A percentile compares a stretch with the other conserved stretches of the same genome.
Conservation (phyloP, 345 rosid species). For the Boechera stricta region DNA sequence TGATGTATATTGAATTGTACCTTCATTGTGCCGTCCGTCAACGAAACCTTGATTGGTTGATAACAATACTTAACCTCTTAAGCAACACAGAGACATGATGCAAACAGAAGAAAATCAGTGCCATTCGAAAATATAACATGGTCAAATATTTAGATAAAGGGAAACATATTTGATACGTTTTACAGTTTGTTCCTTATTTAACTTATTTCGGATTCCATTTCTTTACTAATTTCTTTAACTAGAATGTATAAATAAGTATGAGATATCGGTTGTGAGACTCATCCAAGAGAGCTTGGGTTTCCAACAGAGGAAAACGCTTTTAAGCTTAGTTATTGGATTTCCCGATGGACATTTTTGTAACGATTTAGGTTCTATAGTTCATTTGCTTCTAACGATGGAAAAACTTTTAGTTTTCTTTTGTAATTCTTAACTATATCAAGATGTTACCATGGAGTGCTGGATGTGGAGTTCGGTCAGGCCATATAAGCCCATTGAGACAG, state of each 20-base stretch:
- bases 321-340: slow-evolving; percentile 9
- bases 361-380: not conserved
- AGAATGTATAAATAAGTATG: not conserved
- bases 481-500: slow-evolving; percentile 84
- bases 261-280: not conserved
- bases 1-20: slow-evolving; percentile 46
- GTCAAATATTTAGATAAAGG: not conserved
- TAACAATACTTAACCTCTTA: slow-evolving; percentile 92
- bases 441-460: slow-evolving; percentile 85
- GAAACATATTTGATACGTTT: not conserved
- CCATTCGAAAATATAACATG: slow-evolving; percentile 12
- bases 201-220: not conserved
- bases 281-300: not conserved
- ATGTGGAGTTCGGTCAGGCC: slow-evolving; percentile 98
- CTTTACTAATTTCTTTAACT: not conserved
- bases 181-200: slow-evolving; percentile 5
- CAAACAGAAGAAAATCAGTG: slow-evolving; percentile 38
- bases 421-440: slow-evolving; percentile 26
- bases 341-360: not conserved
- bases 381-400: slow-evolving; percentile 5
- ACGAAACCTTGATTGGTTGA: slow-evolving; percentile 80
- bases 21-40: slow-evolving; percentile 58
- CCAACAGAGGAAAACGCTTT: not conserved
- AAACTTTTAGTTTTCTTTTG: slow-evolving; percentile 12
- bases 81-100: slow-evolving; percentile 38